Conservation (phyloP, 129 eudicot genomes). For the Helianthus annuus region DNA sequence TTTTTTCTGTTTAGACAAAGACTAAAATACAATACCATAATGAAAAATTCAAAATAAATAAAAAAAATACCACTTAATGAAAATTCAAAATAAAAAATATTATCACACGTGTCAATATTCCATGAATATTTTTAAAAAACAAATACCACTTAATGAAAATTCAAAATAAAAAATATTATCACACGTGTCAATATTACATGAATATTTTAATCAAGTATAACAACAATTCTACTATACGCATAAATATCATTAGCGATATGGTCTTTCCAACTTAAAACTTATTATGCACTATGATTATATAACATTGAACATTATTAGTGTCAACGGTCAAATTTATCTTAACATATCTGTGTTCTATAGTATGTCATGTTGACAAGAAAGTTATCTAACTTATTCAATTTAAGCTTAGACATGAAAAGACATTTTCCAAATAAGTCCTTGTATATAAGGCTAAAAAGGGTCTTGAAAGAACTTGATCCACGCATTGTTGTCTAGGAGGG, state of each 20-base stretch:
- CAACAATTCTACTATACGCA: neutral
- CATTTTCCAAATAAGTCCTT: slow-evolving; percentile 20
- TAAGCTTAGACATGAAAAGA: slow-evolving; percentile 15
- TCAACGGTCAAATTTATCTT: neutral
- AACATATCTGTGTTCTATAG: neutral
- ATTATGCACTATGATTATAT: neutral
- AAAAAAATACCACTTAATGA: too few species aligned
- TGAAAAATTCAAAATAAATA: too few species aligned
- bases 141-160: neutral
- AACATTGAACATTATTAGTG: neutral
- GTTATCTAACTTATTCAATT: neutral
- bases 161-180: neutral
- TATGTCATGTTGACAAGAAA: slow-evolving; percentile 9
- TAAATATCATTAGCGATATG: neutral
- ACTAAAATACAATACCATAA: too few species aligned
- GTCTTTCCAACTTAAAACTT: neutral
- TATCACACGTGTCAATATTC: neutral
- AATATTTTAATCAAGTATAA: neutral
- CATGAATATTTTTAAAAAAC: neutral
- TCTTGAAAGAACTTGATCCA: slow-evolving; percentile 19
- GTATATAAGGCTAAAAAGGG: neutral
- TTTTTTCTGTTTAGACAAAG: too few species aligned
- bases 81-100: neutral
- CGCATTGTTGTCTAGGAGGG: slow-evolving; percentile 8
- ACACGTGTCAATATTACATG: neutral